Conservation (phyloP, 2,329 filamentous ascomycete species). For the Neofusicoccum kwambonambiense region DNA sequence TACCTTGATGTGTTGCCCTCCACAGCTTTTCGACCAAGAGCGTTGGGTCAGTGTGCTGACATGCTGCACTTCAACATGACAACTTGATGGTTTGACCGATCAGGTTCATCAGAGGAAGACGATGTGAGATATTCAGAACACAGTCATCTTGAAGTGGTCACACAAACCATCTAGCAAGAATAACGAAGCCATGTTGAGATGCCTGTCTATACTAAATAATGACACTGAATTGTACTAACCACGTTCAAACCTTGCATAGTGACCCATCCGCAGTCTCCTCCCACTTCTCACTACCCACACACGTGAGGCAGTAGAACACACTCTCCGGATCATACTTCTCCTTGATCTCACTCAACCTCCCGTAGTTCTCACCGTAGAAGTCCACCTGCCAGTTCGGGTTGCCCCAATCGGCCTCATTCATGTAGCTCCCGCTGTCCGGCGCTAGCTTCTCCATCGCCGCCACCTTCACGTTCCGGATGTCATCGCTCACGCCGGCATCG, state of each 20-base stretch:
- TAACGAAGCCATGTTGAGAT: too few species aligned
- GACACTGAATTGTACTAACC: too few species aligned
- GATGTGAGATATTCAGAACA: too few species aligned
- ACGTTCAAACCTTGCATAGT: background rate
- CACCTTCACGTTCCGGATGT: slow-evolving; percentile 24
- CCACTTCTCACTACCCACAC: background rate
- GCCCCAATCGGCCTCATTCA: slow-evolving; percentile 32
- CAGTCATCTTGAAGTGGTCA: too few species aligned
- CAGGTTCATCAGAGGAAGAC: too few species aligned
- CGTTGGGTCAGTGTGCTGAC: too few species aligned
- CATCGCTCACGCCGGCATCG: slow-evolving; percentile 28
- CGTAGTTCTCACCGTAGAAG: slow-evolving; percentile 24
- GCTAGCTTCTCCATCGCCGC: slow-evolving; percentile 32
- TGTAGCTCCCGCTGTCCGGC: slow-evolving; percentile 26
- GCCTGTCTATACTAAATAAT: too few species aligned
- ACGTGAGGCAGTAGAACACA: background rate
- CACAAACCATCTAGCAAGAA: too few species aligned
- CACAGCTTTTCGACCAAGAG: too few species aligned
- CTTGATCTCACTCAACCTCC: background rate
- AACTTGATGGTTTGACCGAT: too few species aligned
- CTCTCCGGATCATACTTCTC: slow-evolving; percentile 1
- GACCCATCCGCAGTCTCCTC: background rate
- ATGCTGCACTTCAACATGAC: too few species aligned
- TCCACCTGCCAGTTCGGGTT: slow-evolving; percentile 26
- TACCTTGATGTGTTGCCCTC: too few species aligned